These are phyloP conservation scores for Claviceps sp. DNA, from an alignment of 2,329 filamentous ascomycete genomes.

Conservation along the genomic window DNA sequence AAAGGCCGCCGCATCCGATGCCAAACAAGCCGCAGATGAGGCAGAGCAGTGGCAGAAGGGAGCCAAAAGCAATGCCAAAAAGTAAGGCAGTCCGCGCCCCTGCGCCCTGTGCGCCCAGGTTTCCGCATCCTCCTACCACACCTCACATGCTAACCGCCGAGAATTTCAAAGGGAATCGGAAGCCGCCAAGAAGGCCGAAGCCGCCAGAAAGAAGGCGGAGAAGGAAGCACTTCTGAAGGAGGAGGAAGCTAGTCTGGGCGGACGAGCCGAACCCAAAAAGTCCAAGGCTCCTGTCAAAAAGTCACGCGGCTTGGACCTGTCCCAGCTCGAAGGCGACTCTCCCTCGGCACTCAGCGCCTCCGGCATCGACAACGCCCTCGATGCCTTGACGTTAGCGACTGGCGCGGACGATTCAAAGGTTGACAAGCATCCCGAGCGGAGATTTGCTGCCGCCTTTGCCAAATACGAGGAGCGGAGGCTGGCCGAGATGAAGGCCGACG, in stretches of 20 bases:
- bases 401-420: constrained; percentile 51
- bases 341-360: constrained; percentile 58
- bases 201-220: constrained; percentile 86
- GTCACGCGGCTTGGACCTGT: constrained; percentile 58
- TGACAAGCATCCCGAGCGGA: constrained; percentile 76
- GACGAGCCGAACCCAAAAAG: constrained; percentile 51
- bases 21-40: constrained; percentile 53
- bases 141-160: not conserved
- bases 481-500: constrained; percentile 75
- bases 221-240: constrained; percentile 69
- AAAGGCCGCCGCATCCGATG: constrained; percentile 61
- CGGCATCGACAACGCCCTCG: constrained; percentile 87
- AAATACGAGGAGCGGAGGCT: constrained; percentile 71
- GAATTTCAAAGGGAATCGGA: constrained; percentile 21
- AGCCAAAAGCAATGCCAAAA: constrained; percentile 72
- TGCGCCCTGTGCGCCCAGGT: constrained; percentile 12
- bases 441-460: constrained; percentile 75
- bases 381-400: constrained; percentile 59
- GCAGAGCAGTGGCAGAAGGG: constrained; percentile 73
- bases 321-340: constrained; percentile 54
- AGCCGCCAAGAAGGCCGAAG: constrained; percentile 60
- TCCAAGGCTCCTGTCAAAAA: constrained; percentile 56
- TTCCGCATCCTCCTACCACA: not conserved
- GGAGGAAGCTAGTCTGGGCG: constrained; percentile 57
- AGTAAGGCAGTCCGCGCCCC: constrained; percentile 36